Evolutionary conservation across 1,284 basidiomycete species (phyloP), one percentile per base, ranked within the genome.

Genomic region (Anthracocystis panici-leucophaei): DNA sequence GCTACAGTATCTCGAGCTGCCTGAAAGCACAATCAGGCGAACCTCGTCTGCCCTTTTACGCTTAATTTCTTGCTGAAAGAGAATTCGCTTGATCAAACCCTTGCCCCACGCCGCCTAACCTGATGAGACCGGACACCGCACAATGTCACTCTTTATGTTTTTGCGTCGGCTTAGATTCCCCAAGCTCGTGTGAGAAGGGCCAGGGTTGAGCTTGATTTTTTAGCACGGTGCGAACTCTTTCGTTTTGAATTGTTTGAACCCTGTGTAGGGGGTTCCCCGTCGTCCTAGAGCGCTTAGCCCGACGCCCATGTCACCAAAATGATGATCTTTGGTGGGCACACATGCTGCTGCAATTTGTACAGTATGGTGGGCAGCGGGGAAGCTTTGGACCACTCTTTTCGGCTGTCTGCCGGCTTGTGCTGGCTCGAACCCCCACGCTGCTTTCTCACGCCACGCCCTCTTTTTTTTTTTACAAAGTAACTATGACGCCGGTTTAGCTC

Each of bases 201-300:
- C 38, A 63, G 40, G 11, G 41, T n/a, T 11, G n/a, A 11, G 25
- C n/a, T 23, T 18, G 29, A 48, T 44, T 40, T 40, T 31, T 56
- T 18, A 38, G 25, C 35, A 38, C 35, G 14, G 35, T 38, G 35
- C 35, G 4, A 27, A 16, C 35, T 38, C 12, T 38, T 38, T 48
- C 12, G n/a, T 27, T 46, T 45, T 2, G 27, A 45, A 42, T 5
- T 27, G 27, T 27, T 20, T 18, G 33, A 63, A 63, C 56, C 56
- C 57, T 55, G 56, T 14, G 49, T n/a, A 40, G 29, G 50, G 33
- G 50, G 33, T 14, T 31, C 31, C 57, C 50, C 64, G 57, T 68
- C 21, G 61, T 40, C 46, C 66, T 42, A 69, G 66, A 52, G 20
- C 42, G 54, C 46, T 64, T 59, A 69, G 57, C 41, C 66, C 60